Evolutionary conservation across 768 basidiomycete genomes (phyloP).

Genomic region (Boletus bicolor): DNA sequence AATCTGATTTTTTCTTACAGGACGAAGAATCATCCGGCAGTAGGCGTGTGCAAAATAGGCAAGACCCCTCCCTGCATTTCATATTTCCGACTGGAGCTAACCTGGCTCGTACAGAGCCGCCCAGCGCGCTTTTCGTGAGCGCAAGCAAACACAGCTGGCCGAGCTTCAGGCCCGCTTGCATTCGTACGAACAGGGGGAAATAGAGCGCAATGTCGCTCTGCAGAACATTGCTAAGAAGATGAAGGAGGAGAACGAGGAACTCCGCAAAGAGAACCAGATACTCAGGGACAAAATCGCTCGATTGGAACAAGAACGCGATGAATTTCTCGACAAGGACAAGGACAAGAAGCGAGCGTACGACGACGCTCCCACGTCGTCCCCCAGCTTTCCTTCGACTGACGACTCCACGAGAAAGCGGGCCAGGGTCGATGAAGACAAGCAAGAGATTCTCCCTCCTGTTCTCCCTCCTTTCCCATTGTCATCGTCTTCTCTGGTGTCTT

Average conservation of each 20-base stretch:
- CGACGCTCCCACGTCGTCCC: constrained; percentile 39
- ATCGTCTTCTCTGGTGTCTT: constrained; percentile 50
- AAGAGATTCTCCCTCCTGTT: constrained; percentile 14
- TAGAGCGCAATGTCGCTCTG: constrained; percentile 80
- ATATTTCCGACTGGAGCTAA: constrained; percentile 4
- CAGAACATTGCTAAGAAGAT: constrained; percentile 79
- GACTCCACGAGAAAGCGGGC: constrained; percentile 37
- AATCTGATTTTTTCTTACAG: constrained; percentile 12
- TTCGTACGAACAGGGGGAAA: constrained; percentile 86
- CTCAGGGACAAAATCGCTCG: constrained; percentile 51
- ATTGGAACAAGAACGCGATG: constrained; percentile 39
- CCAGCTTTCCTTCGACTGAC: constrained; percentile 20
- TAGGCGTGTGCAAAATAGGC: constrained; percentile 78
- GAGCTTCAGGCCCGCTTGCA: constrained; percentile 84
- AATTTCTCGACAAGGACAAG: constrained; percentile 10
- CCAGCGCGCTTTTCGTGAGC: constrained; percentile 86
- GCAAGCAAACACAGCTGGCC: constrained; percentile 84
- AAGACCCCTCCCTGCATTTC: constrained; percentile 7
- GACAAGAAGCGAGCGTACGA: constrained; percentile 63
- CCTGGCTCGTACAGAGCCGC: constrained; percentile 56
- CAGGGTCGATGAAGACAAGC: constrained; percentile 27
- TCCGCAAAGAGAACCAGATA: constrained; percentile 62
- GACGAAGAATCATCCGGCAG: constrained; percentile 52
- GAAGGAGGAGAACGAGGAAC: constrained; percentile 81
- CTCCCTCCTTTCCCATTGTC: constrained; percentile 32